A percentile compares a stretch with the other conserved stretches of the same genome.
Evolutionary conservation across 805 yeast species (phyloP).

Genomic region (Candida namnaoensis): DNA sequence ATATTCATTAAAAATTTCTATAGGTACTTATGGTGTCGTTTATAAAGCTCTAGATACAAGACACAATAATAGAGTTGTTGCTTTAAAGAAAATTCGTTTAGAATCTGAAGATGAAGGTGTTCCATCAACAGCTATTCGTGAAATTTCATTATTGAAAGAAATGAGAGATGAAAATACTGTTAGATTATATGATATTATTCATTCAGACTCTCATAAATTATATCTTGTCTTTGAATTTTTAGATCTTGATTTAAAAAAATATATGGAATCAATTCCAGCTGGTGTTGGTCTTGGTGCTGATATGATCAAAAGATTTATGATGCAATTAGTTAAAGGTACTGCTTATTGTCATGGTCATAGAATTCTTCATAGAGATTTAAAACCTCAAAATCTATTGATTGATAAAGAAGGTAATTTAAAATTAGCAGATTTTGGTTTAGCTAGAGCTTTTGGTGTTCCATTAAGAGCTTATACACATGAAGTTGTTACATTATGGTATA

Average conservation of each 20-base stretch:
- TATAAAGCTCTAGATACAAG: constrained; percentile 88
- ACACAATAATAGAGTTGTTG: constrained; percentile 90
- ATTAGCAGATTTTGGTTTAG: constrained; percentile 89
- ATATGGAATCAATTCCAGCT: constrained; percentile 91
- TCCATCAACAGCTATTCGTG: constrained; percentile 96
- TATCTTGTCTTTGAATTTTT: constrained; percentile 90
- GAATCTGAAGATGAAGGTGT: constrained; percentile 98
- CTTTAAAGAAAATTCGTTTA: constrained; percentile 86
- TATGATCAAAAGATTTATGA: constrained; percentile 87
- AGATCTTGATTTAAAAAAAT: constrained; percentile 90
- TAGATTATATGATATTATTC: constrained; percentile 86
- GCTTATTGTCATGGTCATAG: constrained; percentile 92
- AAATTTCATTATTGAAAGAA: constrained; percentile 89
- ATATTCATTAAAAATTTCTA: no score
- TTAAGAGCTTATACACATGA: constrained; percentile 95
- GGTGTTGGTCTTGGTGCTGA: constrained; percentile 86
- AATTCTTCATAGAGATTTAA: constrained; percentile 89
- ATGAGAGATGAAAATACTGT: constrained; percentile 91
- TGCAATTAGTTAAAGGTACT: constrained; percentile 85
- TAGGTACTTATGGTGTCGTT: constrained; percentile 93
- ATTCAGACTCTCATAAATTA: constrained; percentile 85
- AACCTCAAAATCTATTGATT: constrained; percentile 92
- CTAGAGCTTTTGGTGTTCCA: constrained; percentile 97
- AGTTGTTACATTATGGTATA: constrained; percentile 95
- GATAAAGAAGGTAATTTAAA: constrained; percentile 93